Evolutionary conservation across 192 early-diverging fungal genomes (phyloP).

Genomic region (Podila horticola): DNA sequence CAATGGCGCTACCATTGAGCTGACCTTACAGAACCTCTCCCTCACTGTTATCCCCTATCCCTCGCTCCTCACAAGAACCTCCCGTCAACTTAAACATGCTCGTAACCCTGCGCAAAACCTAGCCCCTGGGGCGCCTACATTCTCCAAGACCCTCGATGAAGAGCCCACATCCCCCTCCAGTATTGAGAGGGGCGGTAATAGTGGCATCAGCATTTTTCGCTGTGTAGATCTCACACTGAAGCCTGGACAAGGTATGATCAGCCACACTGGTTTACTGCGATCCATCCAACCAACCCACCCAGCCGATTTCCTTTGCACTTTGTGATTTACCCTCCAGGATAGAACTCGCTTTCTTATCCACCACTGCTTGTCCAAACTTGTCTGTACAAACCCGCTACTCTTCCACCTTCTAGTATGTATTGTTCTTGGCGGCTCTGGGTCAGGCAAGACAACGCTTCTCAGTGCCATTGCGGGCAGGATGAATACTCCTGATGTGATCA

Average conservation of each 20-base stretch:
- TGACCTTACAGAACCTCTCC: conserved; percentile 38
- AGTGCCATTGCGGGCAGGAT: conserved; percentile 77
- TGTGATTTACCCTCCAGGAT: too few relatives aligned
- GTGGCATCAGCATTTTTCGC: conserved; percentile 44
- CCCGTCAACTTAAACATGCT: conserved; percentile 17
- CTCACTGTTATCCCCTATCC: conserved; percentile 43
- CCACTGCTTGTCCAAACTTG: too few relatives aligned
- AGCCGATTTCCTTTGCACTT: too few relatives aligned
- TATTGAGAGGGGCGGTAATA: conserved; percentile 23
- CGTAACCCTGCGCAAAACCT: neutral
- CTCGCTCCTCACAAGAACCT: conserved; percentile 28
- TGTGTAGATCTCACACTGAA: conserved; percentile 39
- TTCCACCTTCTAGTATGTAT: conserved; percentile 68
- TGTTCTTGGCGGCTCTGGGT: conserved; percentile 84
- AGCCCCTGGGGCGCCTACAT: too few relatives aligned
- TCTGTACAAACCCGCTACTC: too few relatives aligned
- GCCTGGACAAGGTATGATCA: conserved; percentile 40
- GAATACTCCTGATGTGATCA: conserved; percentile 55
- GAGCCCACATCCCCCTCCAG: neutral
- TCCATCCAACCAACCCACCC: too few relatives aligned
- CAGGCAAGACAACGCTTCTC: conserved; percentile 84
- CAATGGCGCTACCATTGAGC: conserved; percentile 14
- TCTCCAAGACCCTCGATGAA: neutral
- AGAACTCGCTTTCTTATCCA: too few relatives aligned
- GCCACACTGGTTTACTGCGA: too few relatives aligned